A percentile compares a stretch with the other conserved stretches of the same genome.
phyloP scores from a whole-genome alignment of 2,329 filamentous ascomycete species.

The Colletotrichum sp. region DNA sequence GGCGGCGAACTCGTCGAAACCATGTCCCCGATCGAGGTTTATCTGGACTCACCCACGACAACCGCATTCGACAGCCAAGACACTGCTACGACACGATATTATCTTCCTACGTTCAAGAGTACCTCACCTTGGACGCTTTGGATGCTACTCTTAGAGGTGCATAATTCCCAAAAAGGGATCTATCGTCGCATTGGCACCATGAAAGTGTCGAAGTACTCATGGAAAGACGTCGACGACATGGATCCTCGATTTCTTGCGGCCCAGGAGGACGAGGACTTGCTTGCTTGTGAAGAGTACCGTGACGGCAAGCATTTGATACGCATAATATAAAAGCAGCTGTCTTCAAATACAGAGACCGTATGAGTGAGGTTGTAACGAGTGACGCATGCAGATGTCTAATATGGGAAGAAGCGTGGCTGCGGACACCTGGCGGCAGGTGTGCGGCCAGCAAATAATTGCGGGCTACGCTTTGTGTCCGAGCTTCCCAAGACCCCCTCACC shows the following conservation, averaged over 20 bases:
- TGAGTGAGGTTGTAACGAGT: background rate
- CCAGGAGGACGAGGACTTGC: background rate
- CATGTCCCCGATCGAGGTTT: background rate
- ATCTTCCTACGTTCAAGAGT: background rate
- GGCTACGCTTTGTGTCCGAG: background rate
- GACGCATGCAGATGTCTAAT: background rate
- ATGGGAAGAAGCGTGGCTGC: background rate
- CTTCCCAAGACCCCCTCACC: background rate
- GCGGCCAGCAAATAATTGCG: too few relatives aligned
- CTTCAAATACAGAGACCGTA: background rate
- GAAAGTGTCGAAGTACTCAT: background rate
- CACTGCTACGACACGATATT: background rate
- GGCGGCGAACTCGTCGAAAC: background rate
- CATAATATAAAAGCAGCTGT: rapidly evolving
- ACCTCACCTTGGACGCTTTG: background rate
- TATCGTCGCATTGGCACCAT: background rate
- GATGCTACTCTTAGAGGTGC: background rate
- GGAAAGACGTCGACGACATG: background rate
- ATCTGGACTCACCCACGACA: background rate
- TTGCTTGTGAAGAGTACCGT: background rate
- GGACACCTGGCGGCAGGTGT: rapidly evolving
- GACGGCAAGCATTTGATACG: background rate
- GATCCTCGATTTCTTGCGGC: background rate
- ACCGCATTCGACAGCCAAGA: background rate
- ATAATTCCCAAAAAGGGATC: background rate